phyloP scores from a whole-genome alignment of 2,329 filamentous ascomycete species.

The Hypoxylon sp. region DNA sequence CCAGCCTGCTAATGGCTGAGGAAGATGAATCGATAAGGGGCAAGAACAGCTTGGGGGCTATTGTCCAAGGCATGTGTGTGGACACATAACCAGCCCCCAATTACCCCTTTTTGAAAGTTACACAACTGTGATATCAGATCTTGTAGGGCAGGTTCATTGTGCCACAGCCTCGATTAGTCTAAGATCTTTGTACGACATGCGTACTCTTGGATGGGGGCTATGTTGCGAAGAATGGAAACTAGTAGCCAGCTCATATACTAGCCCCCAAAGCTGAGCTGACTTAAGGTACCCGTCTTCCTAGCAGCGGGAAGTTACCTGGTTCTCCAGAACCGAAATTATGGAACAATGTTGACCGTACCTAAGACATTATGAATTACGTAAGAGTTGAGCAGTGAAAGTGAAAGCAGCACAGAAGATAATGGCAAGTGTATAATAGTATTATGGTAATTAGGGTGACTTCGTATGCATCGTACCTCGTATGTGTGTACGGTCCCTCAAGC shows the following conservation, averaged over 20 bases:
- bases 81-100: background rate
- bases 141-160: background rate
- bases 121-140: background rate
- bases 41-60: background rate
- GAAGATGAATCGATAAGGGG: background rate
- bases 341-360: background rate
- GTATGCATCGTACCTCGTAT: slow-evolving; percentile 14
- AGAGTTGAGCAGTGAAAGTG: background rate
- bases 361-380: background rate
- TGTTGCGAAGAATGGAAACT: background rate
- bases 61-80: background rate
- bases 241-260: background rate
- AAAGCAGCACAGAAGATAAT: background rate
- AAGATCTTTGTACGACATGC: background rate
- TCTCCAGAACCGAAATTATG: too few relatives aligned
- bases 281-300: too few relatives aligned
- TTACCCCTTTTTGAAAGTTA: background rate
- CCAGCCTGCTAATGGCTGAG: too few relatives aligned
- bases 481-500: slow-evolving; percentile 12
- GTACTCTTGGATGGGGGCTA: background rate
- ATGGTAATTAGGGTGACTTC: slow-evolving; percentile 3
- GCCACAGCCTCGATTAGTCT: background rate
- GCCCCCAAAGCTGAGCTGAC: too few relatives aligned
- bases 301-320: too few relatives aligned
- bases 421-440: slow-evolving; percentile 1